These are phyloP conservation scores for Citropsis articulata DNA, from an alignment of 345 rosid genomes.

Conservation along the genomic window DNA sequence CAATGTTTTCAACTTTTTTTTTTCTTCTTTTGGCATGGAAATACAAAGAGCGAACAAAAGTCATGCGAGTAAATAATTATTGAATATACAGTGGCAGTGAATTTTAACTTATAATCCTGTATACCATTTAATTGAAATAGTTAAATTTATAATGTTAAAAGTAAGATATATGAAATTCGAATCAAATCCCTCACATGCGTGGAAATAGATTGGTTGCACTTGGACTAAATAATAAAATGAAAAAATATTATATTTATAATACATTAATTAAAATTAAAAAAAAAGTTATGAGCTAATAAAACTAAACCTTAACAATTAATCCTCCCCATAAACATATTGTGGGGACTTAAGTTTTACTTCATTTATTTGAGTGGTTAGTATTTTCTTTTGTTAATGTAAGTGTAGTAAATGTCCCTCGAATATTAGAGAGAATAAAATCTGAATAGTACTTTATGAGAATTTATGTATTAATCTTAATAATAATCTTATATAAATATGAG, in stretches of 20 bases:
- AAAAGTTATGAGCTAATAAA: not conserved
- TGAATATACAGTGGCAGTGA: not conserved
- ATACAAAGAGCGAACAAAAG: not conserved
- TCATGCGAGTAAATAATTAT: not conserved
- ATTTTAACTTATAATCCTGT: not conserved
- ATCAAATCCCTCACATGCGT: not conserved
- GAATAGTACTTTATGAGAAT: too few species aligned
- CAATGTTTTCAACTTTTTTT: not conserved
- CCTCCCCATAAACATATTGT: too few species aligned
- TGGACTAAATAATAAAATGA: not conserved
- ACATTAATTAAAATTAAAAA: not conserved
- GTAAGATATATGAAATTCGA: not conserved
- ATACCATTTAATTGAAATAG: not conserved
- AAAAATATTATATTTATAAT: not conserved
- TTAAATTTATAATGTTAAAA: not conserved
- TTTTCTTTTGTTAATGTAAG: too few species aligned
- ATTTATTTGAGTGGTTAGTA: too few species aligned
- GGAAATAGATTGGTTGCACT: too few species aligned
- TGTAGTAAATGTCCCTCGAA: too few species aligned
- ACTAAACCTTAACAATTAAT: not conserved
- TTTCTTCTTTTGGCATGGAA: not conserved
- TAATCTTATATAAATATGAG: too few species aligned
- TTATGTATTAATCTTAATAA: too few species aligned
- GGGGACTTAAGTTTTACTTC: too few species aligned
- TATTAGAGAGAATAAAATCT: too few species aligned